Conservation (phyloP, 2,329 filamentous ascomycete species). For the Phialocephala sp. region DNA sequence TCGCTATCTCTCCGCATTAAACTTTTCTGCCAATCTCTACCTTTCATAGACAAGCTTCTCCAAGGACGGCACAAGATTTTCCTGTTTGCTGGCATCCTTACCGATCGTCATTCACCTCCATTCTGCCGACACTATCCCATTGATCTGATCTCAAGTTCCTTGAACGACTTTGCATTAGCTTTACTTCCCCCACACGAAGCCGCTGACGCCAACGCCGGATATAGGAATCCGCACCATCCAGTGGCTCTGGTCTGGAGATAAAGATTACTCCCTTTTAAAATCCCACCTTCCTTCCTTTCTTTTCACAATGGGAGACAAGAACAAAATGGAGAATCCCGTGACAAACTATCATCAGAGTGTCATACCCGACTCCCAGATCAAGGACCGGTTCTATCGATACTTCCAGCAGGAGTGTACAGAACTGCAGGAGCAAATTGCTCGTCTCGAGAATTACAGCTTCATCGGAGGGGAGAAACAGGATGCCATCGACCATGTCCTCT, state of each 20-base stretch:
- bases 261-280: background rate
- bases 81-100: background rate
- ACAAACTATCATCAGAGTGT: constrained; percentile 14
- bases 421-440: constrained; percentile 76
- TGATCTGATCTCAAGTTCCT: constrained; percentile 9
- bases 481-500: constrained; percentile 80
- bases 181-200: constrained; percentile 6
- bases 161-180: constrained; percentile 18
- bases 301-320: constrained; percentile 4
- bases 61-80: background rate
- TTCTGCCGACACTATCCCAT: constrained; percentile 9
- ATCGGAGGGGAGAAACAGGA: constrained; percentile 78
- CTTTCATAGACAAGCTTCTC: background rate
- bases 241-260: constrained; percentile 3
- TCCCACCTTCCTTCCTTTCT: background rate
- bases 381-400: constrained; percentile 83
- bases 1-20: background rate
- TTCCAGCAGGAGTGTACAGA: constrained; percentile 76
- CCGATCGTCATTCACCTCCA: constrained; percentile 1
- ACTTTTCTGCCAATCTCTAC: background rate
- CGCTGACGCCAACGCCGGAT: constrained; percentile 18
- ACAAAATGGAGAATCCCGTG: constrained; percentile 28
- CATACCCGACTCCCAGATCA: constrained; percentile 52
- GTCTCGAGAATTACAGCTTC: constrained; percentile 65
- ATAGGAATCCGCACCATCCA: background rate